Base-by-base conservation (phyloP, 148 eudicot genomes). In the Pharnaceum exiguum region DNA sequence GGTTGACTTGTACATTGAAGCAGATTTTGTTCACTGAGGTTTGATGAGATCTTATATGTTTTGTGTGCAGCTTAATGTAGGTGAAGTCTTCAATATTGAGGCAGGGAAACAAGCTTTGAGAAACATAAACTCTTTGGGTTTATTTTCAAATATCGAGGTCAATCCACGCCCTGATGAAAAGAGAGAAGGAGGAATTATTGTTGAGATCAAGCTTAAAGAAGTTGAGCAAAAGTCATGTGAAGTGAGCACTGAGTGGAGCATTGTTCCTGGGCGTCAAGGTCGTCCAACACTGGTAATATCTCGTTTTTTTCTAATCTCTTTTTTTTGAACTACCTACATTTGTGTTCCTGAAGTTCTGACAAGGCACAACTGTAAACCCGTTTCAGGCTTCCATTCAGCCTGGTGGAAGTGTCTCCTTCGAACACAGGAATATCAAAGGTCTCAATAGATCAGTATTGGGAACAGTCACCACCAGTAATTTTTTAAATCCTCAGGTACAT, bases 241-340 rank as follows among this genome's bases (percentile, higher is more conserved):
- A 78, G 91, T 94, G 47, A 89, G 87, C 61, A 93, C 95, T 3
- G 99, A 93, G 59, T 93, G 99, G 96, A 94, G 87, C 65, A 89
- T 94, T 30, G 96, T 89, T 37, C 99, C 95, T 46, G 95, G 91
- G 35, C 96, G 89, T 33, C 85, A 82, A 57, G 96, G 96, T 36
- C 91, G 84, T 44, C 99, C 99, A 37, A 82, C 95, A 31, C 75
- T 94, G 95, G 99, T 94, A 80, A 57, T 45, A 27, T 50, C 57
- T 59, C 46, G 39, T 39, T 15, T 52, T 27, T 31, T 17, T 38
- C 5, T 52, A 2, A 10, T n/a, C 36, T 25, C 26, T 26, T 5
- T 46, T 21, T 23, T 44, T 18, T 52, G 36, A 38, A 52, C n/a
- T n/a, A n/a, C n/a, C n/a, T n/a, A n/a, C n/a, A n/a, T n/a, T n/a